Evolutionary conservation across 345 rosid genomes (phyloP).

Genomic region (Linum usitatissimum): DNA sequence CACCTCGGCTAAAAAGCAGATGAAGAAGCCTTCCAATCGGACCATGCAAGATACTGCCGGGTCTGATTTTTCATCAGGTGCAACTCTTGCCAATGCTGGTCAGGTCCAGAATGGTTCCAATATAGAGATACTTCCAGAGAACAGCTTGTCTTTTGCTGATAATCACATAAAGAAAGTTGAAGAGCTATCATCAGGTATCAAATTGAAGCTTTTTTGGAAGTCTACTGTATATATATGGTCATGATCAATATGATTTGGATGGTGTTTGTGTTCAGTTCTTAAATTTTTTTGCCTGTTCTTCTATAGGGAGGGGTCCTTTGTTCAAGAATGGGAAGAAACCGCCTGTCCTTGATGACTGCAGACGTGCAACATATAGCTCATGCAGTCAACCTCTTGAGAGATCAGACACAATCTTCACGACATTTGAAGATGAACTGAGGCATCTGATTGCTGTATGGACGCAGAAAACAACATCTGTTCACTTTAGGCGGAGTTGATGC

Average conservation of each 20-base stretch:
- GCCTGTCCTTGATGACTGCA: conserved; percentile 46
- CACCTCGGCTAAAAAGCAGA: conserved; percentile 40
- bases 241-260: no score
- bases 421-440: conserved; percentile 70
- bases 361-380: conserved; percentile 47
- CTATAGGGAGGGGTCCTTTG: conserved; percentile 43
- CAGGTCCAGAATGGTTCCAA: conserved; percentile 34
- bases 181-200: conserved; percentile 56
- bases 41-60: conserved; percentile 37
- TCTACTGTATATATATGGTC: not conserved
- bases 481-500: not conserved
- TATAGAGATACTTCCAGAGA: conserved; percentile 37
- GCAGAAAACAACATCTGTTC: not conserved
- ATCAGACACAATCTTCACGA: conserved; percentile 64
- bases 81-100: conserved; percentile 45
- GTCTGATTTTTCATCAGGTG: conserved; percentile 59
- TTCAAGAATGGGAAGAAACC: conserved; percentile 48
- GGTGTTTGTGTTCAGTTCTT: not conserved
- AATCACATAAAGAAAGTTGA: conserved; percentile 50
- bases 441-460: conserved; percentile 68
- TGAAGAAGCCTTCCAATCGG: conserved; percentile 40
- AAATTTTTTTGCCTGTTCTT: not conserved
- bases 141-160: conserved; percentile 34
- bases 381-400: conserved; percentile 33
- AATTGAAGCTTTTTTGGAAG: not conserved